These are phyloP conservation scores for Calonectria pseudoturangicola DNA, from an alignment of 2,329 filamentous ascomycete species.

Conservation along the genomic window DNA sequence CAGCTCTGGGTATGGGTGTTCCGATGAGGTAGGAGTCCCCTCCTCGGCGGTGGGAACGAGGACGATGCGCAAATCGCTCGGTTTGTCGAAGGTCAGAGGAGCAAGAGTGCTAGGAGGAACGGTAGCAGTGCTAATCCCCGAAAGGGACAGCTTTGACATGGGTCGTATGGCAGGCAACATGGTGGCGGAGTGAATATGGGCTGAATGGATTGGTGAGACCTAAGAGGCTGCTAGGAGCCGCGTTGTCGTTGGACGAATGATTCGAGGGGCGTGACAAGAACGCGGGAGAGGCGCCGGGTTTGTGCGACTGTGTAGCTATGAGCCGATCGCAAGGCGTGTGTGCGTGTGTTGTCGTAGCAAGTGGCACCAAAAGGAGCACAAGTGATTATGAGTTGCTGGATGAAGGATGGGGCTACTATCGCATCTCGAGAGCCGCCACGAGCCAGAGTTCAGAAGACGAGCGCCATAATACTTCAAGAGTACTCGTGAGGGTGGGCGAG, in stretches of 20 bases:
- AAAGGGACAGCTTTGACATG: constrained; percentile 51
- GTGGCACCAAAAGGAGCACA: constrained; percentile 44
- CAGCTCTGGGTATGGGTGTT: constrained; percentile 39
- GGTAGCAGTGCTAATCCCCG: constrained; percentile 51
- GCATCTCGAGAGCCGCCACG: constrained; percentile 52
- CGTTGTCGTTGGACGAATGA: constrained; percentile 39
- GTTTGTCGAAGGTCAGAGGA: constrained; percentile 55
- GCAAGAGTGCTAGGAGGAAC: constrained; percentile 57
- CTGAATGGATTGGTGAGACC: constrained; percentile 28
- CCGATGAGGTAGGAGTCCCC: constrained; percentile 34
- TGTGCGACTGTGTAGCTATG: constrained; percentile 36
- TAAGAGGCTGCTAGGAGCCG: constrained; percentile 43
- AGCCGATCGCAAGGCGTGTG: constrained; percentile 37
- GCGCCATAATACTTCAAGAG: constrained; percentile 50
- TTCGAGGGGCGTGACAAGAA: constrained; percentile 36
- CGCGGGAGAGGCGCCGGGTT: constrained; percentile 24
- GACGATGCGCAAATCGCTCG: constrained; percentile 56
- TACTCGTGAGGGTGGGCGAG: constrained; percentile 28
- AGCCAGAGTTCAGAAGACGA: constrained; percentile 50
- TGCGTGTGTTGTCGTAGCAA: constrained; percentile 40
- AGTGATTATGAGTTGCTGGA: constrained; percentile 51
- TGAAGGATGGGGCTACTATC: constrained; percentile 47
- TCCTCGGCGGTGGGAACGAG: constrained; percentile 54
- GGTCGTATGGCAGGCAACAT: constrained; percentile 52
- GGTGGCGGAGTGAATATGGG: constrained; percentile 42